phyloP scores from a whole-genome alignment of 2,329 filamentous ascomycete species.

The Colletotrichum kahawae region DNA sequence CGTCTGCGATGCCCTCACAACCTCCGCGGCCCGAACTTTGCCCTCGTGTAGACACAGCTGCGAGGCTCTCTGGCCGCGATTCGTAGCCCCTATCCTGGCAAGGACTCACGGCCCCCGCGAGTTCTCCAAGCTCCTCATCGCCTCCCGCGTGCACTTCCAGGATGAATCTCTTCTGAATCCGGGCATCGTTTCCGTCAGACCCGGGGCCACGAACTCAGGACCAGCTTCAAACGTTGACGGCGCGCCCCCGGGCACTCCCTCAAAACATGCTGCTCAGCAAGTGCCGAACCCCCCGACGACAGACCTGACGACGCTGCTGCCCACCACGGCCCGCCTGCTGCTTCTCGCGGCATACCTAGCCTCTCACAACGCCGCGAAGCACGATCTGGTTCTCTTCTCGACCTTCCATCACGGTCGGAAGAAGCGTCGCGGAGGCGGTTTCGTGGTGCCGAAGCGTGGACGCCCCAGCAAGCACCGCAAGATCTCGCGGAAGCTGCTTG shows the following conservation, averaged over 20 bases:
- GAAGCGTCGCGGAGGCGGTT: constrained; percentile 54
- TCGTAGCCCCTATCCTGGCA: constrained; percentile 77
- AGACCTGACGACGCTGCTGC: constrained; percentile 64
- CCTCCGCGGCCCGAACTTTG: constrained; percentile 80
- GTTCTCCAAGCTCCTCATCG: constrained; percentile 82
- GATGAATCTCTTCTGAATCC: constrained; percentile 74
- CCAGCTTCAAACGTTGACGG: not conserved
- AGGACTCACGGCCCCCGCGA: constrained; percentile 79
- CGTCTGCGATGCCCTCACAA: constrained; percentile 85
- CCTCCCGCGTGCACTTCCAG: constrained; percentile 72
- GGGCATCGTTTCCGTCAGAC: constrained; percentile 52
- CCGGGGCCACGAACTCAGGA: not conserved
- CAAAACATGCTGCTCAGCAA: constrained; percentile 5
- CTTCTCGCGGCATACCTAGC: constrained; percentile 81
- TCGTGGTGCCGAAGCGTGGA: constrained; percentile 33
- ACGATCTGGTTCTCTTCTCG: constrained; percentile 78
- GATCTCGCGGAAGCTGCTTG: constrained; percentile 78
- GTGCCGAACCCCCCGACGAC: not conserved
- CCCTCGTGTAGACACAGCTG: constrained; percentile 74
- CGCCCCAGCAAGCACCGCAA: constrained; percentile 64
- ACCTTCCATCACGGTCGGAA: constrained; percentile 64
- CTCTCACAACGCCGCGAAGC: constrained; percentile 77
- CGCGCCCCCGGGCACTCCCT: not conserved
- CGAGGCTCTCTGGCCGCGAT: constrained; percentile 80
- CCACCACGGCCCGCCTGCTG: constrained; percentile 75